Evolutionary conservation across 2,329 filamentous ascomycete species (phyloP), one percentile per base, ranked within the genome.

Genomic region (Diaporthe capsici): DNA sequence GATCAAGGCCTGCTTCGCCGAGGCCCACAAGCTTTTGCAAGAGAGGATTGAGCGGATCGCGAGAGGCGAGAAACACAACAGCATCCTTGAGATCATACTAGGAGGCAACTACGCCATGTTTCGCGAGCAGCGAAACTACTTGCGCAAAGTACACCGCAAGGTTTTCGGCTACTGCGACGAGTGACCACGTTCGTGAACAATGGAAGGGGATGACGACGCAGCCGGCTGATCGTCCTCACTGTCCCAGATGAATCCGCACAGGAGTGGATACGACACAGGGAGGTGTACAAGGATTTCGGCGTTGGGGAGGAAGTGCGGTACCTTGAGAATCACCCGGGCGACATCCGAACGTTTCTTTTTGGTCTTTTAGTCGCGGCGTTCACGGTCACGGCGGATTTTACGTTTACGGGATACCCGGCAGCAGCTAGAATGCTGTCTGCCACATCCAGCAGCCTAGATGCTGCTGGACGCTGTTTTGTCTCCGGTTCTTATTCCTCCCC

Each of bases 31-130:
- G 13, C 82, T 83, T 3, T 84, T 98, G 22, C 86, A 88, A 63
- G 82, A 89, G 4, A 89, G 90, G 44, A 92, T 96, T 88, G 81
- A 80, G 15, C 82, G 89, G 6, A 81, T 94, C 3, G 81, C 31
- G 74, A 76, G 42, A 74, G 77, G 20, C 42, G 77, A 81, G 63
- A 55, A 34, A 13, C 57, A 57, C 44, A 65, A 71, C 47, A 94
- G 92, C 81, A 90, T 98, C 34, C 89, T 98, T 9, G 90, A 90
- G 47, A 88, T 91, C 53, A 89, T 98, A 53, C 86, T 97, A 72
- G 93, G 89, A 15, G 95, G 94, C 72, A 93, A 98, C 80, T 98
- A 98, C 83, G 89, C 89, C 8, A 90, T 91, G 2, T 97, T 97
- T 81, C 86, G 90, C 28, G 83, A 87, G 57, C 94, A 97, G 82